Evolutionary conservation across 768 basidiomycete genomes (phyloP).

Genomic region (Royoungia palumana): DNA sequence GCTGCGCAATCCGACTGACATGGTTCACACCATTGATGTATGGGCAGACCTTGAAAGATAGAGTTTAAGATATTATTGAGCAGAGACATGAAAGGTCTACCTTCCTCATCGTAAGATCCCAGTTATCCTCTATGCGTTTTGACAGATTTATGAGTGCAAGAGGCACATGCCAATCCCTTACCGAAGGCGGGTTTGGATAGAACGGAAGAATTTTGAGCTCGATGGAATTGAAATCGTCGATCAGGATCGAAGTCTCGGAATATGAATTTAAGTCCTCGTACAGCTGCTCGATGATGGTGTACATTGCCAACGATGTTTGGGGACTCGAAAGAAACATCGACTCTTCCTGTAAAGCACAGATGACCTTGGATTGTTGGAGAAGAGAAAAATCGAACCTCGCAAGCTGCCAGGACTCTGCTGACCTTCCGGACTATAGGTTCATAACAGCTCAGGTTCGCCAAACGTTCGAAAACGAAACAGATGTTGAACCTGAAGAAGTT

Average conservation of each 20-base stretch:
- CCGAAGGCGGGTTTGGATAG: slow-evolving; percentile 88
- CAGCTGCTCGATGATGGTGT: slow-evolving; percentile 89
- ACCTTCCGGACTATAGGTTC: slow-evolving; percentile 95
- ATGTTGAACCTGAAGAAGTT: slow-evolving; percentile 93
- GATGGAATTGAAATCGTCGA: slow-evolving; percentile 91
- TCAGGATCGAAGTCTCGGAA: slow-evolving; percentile 89
- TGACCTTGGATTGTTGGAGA: slow-evolving; percentile 1
- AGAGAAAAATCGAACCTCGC: slow-evolving; percentile 62
- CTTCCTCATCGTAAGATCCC: slow-evolving; percentile 94
- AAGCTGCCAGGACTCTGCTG: slow-evolving; percentile 79
- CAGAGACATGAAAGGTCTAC: slow-evolving; percentile 34
- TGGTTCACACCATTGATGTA: slow-evolving; percentile 91
- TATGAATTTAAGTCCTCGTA: slow-evolving; percentile 98
- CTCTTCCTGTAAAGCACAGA: slow-evolving; percentile 61
- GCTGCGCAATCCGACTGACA: slow-evolving; percentile 83
- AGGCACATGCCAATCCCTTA: slow-evolving; percentile 95
- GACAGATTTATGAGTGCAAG: slow-evolving; percentile 81
- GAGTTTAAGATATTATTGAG: not conserved
- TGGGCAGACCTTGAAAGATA: slow-evolving; percentile 51
- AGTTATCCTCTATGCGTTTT: slow-evolving; percentile 82
- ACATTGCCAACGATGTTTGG: slow-evolving; percentile 60
- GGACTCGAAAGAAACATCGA: slow-evolving; percentile 81
- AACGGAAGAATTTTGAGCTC: slow-evolving; percentile 96
- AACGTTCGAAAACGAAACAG: slow-evolving; percentile 93
- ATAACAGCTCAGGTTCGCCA: slow-evolving; percentile 90